phyloP scores from a whole-genome alignment of 306 rosid species.

The Vigna radiata region DNA sequence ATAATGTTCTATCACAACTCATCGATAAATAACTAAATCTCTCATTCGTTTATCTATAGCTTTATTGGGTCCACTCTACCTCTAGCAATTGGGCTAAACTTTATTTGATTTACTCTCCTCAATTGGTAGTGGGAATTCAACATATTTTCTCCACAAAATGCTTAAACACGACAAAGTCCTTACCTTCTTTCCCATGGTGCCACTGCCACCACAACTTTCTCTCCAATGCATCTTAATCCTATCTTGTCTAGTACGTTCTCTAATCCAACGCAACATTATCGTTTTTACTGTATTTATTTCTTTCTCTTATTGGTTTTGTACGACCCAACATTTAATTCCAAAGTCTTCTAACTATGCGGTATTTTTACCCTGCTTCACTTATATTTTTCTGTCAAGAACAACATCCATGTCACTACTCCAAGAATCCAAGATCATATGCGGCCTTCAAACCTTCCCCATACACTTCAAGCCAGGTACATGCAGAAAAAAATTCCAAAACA shows the following conservation, averaged over 20 bases:
- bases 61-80: neutral
- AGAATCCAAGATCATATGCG: neutral
- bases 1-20: too few relatives aligned
- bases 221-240: neutral
- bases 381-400: neutral
- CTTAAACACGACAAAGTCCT: neutral
- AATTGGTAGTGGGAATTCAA: neutral
- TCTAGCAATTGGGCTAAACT: neutral
- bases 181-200: neutral
- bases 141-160: neutral
- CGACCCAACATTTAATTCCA: neutral
- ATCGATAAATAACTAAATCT: too few relatives aligned
- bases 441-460: too few relatives aligned
- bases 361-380: neutral
- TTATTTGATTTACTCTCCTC: neutral
- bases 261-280: neutral
- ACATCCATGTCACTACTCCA: neutral
- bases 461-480: conserved; percentile 2
- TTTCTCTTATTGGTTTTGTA: neutral
- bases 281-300: neutral
- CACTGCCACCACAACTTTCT: neutral
- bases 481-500: conserved; percentile 14
- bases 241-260: neutral
- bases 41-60: neutral
- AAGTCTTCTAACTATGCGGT: neutral